Conservation (phyloP, 2,329 filamentous ascomycete genomes). For the Aspergillus sp. region DNA sequence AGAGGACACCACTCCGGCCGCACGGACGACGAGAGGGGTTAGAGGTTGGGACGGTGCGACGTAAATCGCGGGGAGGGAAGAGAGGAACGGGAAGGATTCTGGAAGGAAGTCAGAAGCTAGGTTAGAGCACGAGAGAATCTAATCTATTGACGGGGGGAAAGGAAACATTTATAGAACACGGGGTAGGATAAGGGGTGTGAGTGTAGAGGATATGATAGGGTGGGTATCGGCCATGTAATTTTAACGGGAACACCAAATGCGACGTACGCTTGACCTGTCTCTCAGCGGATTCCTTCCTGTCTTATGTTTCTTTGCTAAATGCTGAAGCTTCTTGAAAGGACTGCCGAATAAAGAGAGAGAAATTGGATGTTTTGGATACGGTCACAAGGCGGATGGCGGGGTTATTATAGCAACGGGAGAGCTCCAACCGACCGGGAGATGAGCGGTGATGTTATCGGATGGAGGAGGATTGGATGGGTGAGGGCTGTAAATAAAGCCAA, state of each 20-base stretch:
- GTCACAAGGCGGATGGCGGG: slow-evolving; percentile 1
- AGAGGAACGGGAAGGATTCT: slow-evolving; percentile 55
- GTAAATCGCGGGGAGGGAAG: slow-evolving; percentile 50
- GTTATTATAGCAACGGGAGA: neutral
- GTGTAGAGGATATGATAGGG: slow-evolving; percentile 5
- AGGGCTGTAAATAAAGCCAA: neutral
- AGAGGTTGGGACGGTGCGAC: slow-evolving; percentile 54
- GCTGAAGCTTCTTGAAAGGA: neutral
- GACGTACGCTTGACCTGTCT: slow-evolving; percentile 2
- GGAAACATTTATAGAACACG: slow-evolving; percentile 2
- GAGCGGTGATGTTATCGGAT: neutral
- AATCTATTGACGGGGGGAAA: neutral
- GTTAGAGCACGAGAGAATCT: slow-evolving; percentile 1
- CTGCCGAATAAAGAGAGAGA: neutral
- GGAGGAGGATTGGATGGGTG: neutral
- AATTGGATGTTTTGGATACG: slow-evolving; percentile 1
- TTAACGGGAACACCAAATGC: slow-evolving; percentile 19
- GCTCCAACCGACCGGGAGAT: neutral
- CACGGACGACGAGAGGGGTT: slow-evolving; percentile 25
- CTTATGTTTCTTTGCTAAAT: neutral
- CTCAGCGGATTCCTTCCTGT: neutral
- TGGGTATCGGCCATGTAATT: slow-evolving; percentile 17
- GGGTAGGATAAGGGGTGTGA: slow-evolving; percentile 5
- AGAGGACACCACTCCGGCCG: slow-evolving; percentile 23
- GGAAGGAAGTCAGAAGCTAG: slow-evolving; percentile 54